These are phyloP conservation scores for Fraxinus dipetala DNA, from an alignment of 305 asterid species.

Conservation along the genomic window DNA sequence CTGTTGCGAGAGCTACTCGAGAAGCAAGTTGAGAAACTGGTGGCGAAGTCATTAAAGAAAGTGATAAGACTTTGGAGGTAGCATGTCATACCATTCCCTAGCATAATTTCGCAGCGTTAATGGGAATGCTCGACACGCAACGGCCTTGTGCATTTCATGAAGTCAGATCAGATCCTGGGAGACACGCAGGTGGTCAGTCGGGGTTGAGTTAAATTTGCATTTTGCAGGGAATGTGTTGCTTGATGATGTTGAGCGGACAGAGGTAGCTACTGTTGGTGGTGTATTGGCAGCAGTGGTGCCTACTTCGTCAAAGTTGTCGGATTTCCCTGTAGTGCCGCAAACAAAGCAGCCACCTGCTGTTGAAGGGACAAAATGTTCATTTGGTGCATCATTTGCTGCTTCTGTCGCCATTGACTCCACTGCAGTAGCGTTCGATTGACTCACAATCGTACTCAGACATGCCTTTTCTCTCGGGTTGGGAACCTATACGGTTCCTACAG, in stretches of 20 bases:
- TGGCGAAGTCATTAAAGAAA: neutral
- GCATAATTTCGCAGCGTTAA: neutral
- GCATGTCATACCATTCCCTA: neutral
- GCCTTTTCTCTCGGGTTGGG: neutral
- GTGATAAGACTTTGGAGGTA: neutral
- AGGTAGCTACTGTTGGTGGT: neutral
- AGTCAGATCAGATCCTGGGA: neutral
- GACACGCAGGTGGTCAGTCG: neutral
- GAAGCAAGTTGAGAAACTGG: neutral
- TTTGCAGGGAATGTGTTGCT: neutral
- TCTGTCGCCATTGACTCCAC: neutral
- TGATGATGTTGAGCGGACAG: neutral
- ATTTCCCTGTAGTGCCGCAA: neutral
- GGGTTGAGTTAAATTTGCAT: neutral
- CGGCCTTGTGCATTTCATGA: neutral
- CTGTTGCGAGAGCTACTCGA: neutral
- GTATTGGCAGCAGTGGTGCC: neutral
- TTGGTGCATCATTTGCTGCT: neutral
- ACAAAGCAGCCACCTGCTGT: neutral
- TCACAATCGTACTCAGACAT: neutral
- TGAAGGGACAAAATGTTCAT: neutral
- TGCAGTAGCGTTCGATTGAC: neutral
- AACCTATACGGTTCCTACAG: neutral
- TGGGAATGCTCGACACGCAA: neutral
- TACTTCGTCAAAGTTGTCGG: neutral